phyloP scores from a whole-genome alignment of 345 rosid species.

The Pistacia integerrima region DNA sequence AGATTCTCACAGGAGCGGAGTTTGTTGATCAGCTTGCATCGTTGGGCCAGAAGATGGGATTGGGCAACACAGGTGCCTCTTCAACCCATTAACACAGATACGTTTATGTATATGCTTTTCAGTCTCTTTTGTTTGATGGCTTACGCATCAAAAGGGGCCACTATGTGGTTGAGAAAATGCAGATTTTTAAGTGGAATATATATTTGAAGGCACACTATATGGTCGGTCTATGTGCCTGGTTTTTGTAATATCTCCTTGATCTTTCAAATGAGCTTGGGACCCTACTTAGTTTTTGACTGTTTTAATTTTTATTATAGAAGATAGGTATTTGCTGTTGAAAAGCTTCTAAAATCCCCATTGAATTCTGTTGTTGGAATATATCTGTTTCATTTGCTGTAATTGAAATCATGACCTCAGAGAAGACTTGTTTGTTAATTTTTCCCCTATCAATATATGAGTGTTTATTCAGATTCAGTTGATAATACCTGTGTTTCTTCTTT shows the following conservation, averaged over 20 bases:
- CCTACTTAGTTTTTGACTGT: not conserved
- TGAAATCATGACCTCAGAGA: conserved; percentile 9
- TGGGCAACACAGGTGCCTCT: conserved; percentile 52
- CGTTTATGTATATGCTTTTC: not conserved
- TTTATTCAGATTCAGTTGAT: conserved; percentile 16
- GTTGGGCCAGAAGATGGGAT: conserved; percentile 96
- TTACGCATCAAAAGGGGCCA: not conserved
- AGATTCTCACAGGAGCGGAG: conserved; percentile 84
- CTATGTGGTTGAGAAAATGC: not conserved
- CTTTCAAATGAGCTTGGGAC: not conserved
- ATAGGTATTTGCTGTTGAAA: conserved; percentile 3
- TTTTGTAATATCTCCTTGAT: not conserved
- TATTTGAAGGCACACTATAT: not conserved
- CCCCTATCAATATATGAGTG: not conserved
- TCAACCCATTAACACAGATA: conserved; percentile 23
- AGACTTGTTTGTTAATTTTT: not conserved
- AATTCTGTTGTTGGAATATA: not conserved
- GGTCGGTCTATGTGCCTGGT: conserved; percentile 1
- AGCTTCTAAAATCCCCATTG: not conserved
- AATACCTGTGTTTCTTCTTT: not conserved
- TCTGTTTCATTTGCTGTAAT: conserved; percentile 9
- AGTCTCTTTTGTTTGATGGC: conserved; percentile 7
- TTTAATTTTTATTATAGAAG: not conserved
- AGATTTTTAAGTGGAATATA: conserved; percentile 15
- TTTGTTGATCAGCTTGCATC: conserved; percentile 86